Percentiles rank a stretch among this genome's conserved stretches.
Conservation (phyloP, 176 grass and related monocot genomes). For the Chrysopogon serrulatus region DNA sequence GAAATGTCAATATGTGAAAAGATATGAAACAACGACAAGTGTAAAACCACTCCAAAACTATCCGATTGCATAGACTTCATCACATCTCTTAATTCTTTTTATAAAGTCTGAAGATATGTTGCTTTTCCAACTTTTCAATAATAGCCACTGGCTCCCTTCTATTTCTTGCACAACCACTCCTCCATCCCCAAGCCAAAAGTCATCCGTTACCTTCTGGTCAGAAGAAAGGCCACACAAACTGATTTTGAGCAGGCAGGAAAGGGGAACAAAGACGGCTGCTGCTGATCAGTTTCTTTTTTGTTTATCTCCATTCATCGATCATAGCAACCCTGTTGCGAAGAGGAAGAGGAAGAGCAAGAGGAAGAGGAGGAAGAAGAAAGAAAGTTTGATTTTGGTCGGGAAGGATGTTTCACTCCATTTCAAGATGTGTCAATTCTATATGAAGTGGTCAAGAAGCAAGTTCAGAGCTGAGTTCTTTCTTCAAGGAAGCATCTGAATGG, state of each 20-base stretch:
- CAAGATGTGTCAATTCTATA: background rate
- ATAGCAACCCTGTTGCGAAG: background rate
- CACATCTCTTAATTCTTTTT: slow-evolving; percentile 9
- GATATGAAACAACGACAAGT: slow-evolving; percentile 5
- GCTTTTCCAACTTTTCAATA: slow-evolving; percentile 38
- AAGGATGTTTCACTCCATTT: slow-evolving; percentile 15
- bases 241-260: background rate
- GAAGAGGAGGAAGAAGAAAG: background rate
- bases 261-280: background rate
- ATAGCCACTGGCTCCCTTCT: slow-evolving; percentile 1
- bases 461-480: background rate
- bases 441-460: slow-evolving; percentile 18
- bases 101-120: slow-evolving; percentile 17
- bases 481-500: slow-evolving; percentile 36
- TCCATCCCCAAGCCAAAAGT: slow-evolving; percentile 30
- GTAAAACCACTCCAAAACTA: slow-evolving; percentile 9
- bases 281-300: background rate
- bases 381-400: slow-evolving; percentile 19
- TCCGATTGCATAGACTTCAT: background rate
- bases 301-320: background rate
- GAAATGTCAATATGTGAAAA: slow-evolving; percentile 25
- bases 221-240: slow-evolving; percentile 12
- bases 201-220: slow-evolving; percentile 22
- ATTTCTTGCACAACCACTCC: slow-evolving; percentile 31
- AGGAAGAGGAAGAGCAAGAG: background rate